phyloP scores from a whole-genome alignment of 1,139 yeast genomes.

The Arxiozyma telluris region DNA sequence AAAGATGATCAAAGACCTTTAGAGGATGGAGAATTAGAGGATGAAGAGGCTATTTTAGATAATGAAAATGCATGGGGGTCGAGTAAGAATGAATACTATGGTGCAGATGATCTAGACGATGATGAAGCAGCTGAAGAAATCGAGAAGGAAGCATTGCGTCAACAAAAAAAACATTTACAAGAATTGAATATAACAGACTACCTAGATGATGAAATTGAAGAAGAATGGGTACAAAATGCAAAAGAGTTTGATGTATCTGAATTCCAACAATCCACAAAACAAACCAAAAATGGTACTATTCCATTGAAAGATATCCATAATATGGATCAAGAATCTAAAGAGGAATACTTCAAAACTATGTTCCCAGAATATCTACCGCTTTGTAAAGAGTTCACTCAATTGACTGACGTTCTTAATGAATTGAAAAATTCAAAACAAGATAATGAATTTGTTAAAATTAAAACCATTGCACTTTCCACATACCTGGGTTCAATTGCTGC shows the following conservation, averaged over 20 bases:
- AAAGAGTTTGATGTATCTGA: constrained; percentile 34
- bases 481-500: constrained; percentile 68
- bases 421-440: constrained; percentile 25
- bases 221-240: constrained; percentile 53
- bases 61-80: constrained; percentile 77
- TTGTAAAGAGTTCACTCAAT: constrained; percentile 48
- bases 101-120: constrained; percentile 69
- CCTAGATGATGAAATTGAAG: constrained; percentile 71
- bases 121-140: constrained; percentile 71
- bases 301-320: constrained; percentile 28
- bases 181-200: constrained; percentile 78
- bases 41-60: constrained; percentile 42
- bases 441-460: constrained; percentile 38
- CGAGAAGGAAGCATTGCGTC: constrained; percentile 80
- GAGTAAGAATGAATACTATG: constrained; percentile 63
- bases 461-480: constrained; percentile 61
- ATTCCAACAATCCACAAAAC: constrained; percentile 33
- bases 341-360: constrained; percentile 43
- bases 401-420: constrained; percentile 39
- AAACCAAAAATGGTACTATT: constrained; percentile 22
- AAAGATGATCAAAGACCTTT: constrained; percentile 32
- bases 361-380: constrained; percentile 84
- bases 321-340: constrained; percentile 37
- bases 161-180: constrained; percentile 76
- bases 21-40: constrained; percentile 34